These are phyloP conservation scores for Leccinum insolens DNA, from an alignment of 1,284 basidiomycete genomes.

Conservation along the genomic window DNA sequence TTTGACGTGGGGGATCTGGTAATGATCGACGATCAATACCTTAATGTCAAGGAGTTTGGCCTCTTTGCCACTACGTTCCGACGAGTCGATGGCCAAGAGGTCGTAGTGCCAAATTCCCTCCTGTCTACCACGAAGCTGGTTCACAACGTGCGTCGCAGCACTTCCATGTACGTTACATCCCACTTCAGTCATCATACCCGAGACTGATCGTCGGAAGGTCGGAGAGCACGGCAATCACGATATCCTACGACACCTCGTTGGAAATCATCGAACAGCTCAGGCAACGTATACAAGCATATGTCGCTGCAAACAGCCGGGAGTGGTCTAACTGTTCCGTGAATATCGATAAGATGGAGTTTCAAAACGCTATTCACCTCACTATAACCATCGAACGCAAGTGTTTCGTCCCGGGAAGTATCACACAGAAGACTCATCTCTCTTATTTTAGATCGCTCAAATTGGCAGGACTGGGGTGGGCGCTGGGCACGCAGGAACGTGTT, in stretches of 20 bases:
- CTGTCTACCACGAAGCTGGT: slow-evolving; percentile 75
- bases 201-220: slow-evolving; percentile 51
- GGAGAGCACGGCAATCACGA: slow-evolving; percentile 70
- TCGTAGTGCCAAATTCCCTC: slow-evolving; percentile 82
- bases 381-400: slow-evolving; percentile 78
- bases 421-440: slow-evolving; percentile 15
- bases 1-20: slow-evolving; percentile 81
- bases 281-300: slow-evolving; percentile 59
- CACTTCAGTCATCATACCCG: neutral
- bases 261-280: slow-evolving; percentile 72
- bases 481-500: slow-evolving; percentile 72
- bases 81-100: slow-evolving; percentile 78
- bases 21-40: slow-evolving; percentile 62
- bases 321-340: slow-evolving; percentile 67
- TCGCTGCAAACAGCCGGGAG: slow-evolving; percentile 70
- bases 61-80: slow-evolving; percentile 82
- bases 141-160: slow-evolving; percentile 76
- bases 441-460: slow-evolving; percentile 69
- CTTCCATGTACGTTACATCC: slow-evolving; percentile 59
- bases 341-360: slow-evolving; percentile 78
- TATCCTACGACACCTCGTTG: slow-evolving; percentile 69
- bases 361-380: slow-evolving; percentile 68
- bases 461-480: slow-evolving; percentile 86
- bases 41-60: slow-evolving; percentile 72
- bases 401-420: neutral